Evolutionary conservation across 1,139 yeast species (phyloP).

Genomic region (Yamadazyma blattariae): DNA sequence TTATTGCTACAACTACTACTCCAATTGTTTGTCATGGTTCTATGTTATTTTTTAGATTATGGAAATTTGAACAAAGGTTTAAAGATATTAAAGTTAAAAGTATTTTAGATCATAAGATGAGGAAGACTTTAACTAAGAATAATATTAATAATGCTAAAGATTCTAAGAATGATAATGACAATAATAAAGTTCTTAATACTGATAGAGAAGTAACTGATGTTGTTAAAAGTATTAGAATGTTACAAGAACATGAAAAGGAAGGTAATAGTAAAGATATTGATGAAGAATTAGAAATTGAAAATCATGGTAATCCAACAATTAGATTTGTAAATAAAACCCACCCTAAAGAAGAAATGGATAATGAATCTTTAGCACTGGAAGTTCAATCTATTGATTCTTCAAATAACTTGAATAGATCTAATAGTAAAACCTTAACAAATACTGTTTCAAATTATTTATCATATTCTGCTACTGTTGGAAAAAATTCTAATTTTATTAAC

Average conservation of each 20-base stretch:
- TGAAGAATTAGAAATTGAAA: slow-evolving; percentile 35
- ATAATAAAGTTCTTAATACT: no score
- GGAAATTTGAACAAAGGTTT: slow-evolving; percentile 87
- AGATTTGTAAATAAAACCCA: slow-evolving; percentile 3
- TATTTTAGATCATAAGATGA: slow-evolving; percentile 70
- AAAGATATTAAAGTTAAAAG: slow-evolving; percentile 77
- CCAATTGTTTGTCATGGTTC: slow-evolving; percentile 89
- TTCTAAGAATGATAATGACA: no score
- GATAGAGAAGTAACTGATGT: not conserved
- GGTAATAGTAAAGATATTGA: slow-evolving; percentile 33
- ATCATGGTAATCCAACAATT: slow-evolving; percentile 30
- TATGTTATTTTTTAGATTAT: slow-evolving; percentile 73
- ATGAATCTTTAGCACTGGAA: slow-evolving; percentile 2
- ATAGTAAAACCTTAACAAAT: slow-evolving; percentile 20
- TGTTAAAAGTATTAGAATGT: slow-evolving; percentile 38
- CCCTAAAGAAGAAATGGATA: not conserved
- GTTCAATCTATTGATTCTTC: slow-evolving; percentile 20
- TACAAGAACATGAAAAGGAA: slow-evolving; percentile 34
- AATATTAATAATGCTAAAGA: no score
- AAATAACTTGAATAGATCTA: slow-evolving; percentile 15
- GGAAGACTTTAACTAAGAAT: slow-evolving; percentile 54
- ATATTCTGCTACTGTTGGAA: slow-evolving; percentile 91
- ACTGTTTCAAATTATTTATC: slow-evolving; percentile 62
- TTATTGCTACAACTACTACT: slow-evolving; percentile 64
- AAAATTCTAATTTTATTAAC: slow-evolving; percentile 89